Base-by-base conservation (phyloP, 2,329 filamentous ascomycete genomes). In the Arthrinium puccinioides region DNA sequence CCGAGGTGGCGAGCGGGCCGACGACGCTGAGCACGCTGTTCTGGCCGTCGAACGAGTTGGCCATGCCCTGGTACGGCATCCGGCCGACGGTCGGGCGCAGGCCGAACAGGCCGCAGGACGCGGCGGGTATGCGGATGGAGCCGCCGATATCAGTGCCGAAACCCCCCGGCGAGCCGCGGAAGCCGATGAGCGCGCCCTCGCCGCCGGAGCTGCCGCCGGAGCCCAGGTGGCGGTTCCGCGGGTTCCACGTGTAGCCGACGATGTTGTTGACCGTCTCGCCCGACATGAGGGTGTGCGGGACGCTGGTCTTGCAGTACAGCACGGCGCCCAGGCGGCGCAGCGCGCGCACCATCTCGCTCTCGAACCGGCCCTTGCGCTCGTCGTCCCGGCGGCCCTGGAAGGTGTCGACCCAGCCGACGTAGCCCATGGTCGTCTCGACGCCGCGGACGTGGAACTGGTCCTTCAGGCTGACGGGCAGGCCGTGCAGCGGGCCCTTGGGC, bases 161-260 rank as follows among this genome's bases (percentile, higher is more conserved):
- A 2, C 61, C 61, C 0, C 62, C 44, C 0, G 51, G 32, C 13
- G 55, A 53, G 2, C 57, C 63, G 2, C 55, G 45, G 4, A 63
- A 44, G 1, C 55, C 57, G 13, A 59, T 39, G 6, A 66, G 39
- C 1, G 54, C 60, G 11, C 62, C 63, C 36, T 69, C 66, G 8
- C 63, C 65, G 5, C 65, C 66, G 3, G 61, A 65, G 0, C 63
- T 64, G 2, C 65, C 65, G 1, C 65, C 65, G 0, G 57, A 54
- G 0, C 57, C 60, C 1, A 68, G 51, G 3, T 50, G 55, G 7
- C 54, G 55, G 44, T 66, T 64, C 33, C 56, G 44, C 0, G 64
- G 63, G 45, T 68, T 69, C 3, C 57, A 37, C 0, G 61, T 64
- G 5, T 49, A 51, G 6, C 61, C 64, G 3, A 58, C 59, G 33